Evolutionary conservation across 352 stramenopile species (phyloP), one percentile per base, ranked within the genome.

Genomic region (Thraustochytrium striatum): DNA sequence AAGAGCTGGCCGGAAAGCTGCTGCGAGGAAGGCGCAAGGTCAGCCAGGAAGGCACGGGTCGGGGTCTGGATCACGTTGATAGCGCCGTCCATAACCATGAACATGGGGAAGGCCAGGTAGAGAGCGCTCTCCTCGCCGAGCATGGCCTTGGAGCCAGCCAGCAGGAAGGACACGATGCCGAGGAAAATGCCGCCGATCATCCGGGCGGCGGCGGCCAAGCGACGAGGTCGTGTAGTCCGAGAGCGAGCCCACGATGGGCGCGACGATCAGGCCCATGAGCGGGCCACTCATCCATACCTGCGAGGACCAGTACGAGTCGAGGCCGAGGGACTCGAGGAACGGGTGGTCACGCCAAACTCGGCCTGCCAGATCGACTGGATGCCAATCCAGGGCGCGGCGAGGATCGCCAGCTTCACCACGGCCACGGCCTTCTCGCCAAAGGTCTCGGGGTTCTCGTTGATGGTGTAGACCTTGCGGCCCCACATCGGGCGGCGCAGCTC

Each of bases 311-410:
- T 25, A 62, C 55, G 9, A 9, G 55, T n/a, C 33, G 9, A 62
- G 55, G 25, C 55, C 55, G 9, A 62, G 32, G 55, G 9, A 9
- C 55, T 62, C 9, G 9, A 62, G 32, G 55, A 25, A 62, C 9
- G 55, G 55, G 55, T 62, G 55, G 55, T 62, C 9, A n/a, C 25
- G 9, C 9, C 9, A 25, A 62, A 62, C n/a, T 62, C 55, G 9
- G 55, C 55, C 33, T 62, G 55, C 55, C 55, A 62, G 32, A 62
- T 62, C 55, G 55, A 62, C 55, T 62, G 55, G 55, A 62, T 62
- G 13, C 55, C 55, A 25, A 62, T n/a, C 55, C 55, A 62, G 32
- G 55, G 55, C 9, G 25, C 9, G 25, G 55, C 55, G 25, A 62
- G 55, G 9, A 62, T 13, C 9, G 55, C 55, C 9, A 62, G 55